These are phyloP conservation scores for Cercospora sp. DNA, from an alignment of 2,329 filamentous ascomycete genomes.

Conservation along the genomic window DNA sequence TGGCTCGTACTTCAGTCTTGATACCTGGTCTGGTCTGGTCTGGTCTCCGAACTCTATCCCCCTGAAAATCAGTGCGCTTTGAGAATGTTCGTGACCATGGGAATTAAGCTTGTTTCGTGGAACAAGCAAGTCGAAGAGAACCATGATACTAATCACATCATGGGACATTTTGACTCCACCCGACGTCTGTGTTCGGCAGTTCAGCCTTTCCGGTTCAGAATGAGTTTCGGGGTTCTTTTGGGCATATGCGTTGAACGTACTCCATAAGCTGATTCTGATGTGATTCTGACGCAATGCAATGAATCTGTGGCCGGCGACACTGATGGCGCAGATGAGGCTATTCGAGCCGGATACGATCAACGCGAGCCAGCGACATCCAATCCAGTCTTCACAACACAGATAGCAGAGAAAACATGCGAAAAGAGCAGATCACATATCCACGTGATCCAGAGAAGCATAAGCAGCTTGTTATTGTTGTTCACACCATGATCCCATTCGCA, in stretches of 20 bases:
- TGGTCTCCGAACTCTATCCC: not conserved
- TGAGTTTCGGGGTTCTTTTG: not conserved
- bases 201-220: not conserved
- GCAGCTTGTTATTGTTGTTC: not conserved
- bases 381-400: too few relatives aligned
- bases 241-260: too few relatives aligned
- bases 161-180: not conserved
- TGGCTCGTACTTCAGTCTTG: not conserved
- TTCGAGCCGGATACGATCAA: too few relatives aligned
- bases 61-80: not conserved
- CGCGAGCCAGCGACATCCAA: too few relatives aligned
- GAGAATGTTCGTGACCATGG: not conserved
- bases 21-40: not conserved
- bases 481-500: slow-evolving; percentile 10
- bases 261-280: too few relatives aligned
- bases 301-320: too few relatives aligned
- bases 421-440: too few relatives aligned
- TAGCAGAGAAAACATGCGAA: too few relatives aligned
- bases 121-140: slow-evolving; percentile 6
- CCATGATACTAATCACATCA: not conserved
- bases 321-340: too few relatives aligned
- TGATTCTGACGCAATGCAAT: too few relatives aligned
- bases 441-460: not conserved
- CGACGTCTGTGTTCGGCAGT: not conserved
- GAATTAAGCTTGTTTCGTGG: not conserved